phyloP scores from a whole-genome alignment of 179 eudicot genomes.

The Corrigiola litoralis region DNA sequence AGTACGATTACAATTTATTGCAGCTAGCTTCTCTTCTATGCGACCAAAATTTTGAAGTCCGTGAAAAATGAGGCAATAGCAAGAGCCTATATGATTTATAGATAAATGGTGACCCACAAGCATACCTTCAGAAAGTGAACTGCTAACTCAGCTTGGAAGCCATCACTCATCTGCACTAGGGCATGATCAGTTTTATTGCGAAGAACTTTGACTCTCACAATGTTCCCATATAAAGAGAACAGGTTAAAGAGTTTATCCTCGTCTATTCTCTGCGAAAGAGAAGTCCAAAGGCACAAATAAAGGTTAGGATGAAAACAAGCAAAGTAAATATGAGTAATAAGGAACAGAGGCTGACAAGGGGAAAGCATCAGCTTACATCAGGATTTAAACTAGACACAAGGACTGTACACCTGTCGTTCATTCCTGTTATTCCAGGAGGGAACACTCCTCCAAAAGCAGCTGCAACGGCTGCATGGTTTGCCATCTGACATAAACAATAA shows the following conservation, averaged over 20 bases:
- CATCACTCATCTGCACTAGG: slow-evolving; percentile 88
- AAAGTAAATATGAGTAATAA: neutral
- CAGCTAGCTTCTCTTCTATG: no score
- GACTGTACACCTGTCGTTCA: slow-evolving; percentile 85
- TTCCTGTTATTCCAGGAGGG: slow-evolving; percentile 88
- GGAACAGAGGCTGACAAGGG: neutral
- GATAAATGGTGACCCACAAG: neutral
- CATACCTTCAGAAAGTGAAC: slow-evolving; percentile 86
- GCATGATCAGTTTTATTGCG: slow-evolving; percentile 94
- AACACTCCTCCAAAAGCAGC: slow-evolving; percentile 87
- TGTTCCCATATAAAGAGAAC: slow-evolving; percentile 89
- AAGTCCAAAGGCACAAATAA: neutral
- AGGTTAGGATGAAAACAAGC: neutral
- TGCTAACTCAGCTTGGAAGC: slow-evolving; percentile 95
- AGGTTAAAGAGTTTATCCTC: slow-evolving; percentile 89
- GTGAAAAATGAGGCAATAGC: no score
- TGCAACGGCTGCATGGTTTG: slow-evolving; percentile 67
- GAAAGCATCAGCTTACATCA: slow-evolving; percentile 46
- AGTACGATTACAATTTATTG: no score
- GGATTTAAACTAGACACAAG: slow-evolving; percentile 77
- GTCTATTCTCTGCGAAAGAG: slow-evolving; percentile 56
- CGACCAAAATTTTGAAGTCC: neutral
- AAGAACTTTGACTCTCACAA: slow-evolving; percentile 82
- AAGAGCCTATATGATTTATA: neutral
- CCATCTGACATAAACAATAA: slow-evolving; percentile 47